Conservation (phyloP, 1,284 basidiomycete genomes). For the Neolentinus lepideus region DNA sequence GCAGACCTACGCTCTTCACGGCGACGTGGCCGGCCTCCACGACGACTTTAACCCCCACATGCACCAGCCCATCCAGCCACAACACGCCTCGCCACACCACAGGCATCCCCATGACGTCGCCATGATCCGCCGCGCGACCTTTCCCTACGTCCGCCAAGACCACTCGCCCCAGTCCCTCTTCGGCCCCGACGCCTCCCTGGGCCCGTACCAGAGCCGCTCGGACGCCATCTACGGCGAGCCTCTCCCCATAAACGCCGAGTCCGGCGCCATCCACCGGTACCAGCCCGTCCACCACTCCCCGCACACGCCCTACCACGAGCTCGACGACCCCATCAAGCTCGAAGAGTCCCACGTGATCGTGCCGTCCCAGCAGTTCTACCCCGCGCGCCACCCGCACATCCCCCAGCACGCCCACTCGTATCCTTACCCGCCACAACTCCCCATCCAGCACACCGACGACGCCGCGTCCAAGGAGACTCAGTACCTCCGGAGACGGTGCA, state of each 20-base stretch:
- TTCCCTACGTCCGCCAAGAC: constrained; percentile 57
- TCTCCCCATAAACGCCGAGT: constrained; percentile 30
- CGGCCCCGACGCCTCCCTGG: constrained; percentile 28
- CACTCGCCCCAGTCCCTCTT: neutral
- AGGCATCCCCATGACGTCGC: constrained; percentile 34
- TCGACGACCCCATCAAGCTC: constrained; percentile 49
- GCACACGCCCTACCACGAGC: constrained; percentile 38
- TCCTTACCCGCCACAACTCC: constrained; percentile 25
- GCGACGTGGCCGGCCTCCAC: too few relatives aligned
- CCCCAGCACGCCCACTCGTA: constrained; percentile 16
- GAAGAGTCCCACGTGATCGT: constrained; percentile 58
- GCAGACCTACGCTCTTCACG: constrained; percentile 25
- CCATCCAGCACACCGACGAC: constrained; percentile 81
- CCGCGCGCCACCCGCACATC: constrained; percentile 17
- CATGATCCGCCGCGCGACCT: constrained; percentile 58
- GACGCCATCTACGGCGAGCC: constrained; percentile 35
- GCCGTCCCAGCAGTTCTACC: constrained; percentile 45
- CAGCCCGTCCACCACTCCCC: constrained; percentile 34
- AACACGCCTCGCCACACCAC: constrained; percentile 25
- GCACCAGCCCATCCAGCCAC: too few relatives aligned
- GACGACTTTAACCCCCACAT: constrained; percentile 21
- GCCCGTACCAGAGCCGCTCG: constrained; percentile 22
- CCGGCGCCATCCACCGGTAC: constrained; percentile 19
- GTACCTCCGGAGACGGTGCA: constrained; percentile 75
- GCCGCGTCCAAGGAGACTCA: constrained; percentile 83